Base-by-base conservation (phyloP, 306 rosid genomes). In the Prinsepia uniflora region DNA sequence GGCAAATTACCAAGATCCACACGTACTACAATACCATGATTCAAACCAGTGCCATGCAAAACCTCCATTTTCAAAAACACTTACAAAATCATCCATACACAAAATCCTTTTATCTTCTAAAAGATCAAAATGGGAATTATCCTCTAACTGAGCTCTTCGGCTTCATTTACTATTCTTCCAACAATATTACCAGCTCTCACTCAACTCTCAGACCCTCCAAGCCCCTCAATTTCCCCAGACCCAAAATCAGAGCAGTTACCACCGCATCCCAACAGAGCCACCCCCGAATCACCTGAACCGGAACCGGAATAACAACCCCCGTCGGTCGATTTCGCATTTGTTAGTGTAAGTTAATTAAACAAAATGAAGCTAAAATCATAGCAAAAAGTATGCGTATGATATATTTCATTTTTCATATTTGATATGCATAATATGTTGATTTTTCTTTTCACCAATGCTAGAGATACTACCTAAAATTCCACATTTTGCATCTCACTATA, bases 311-410 rank as follows among this genome's bases (percentile, higher is more conserved):
- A 70, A 0, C 86, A 85, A 67, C 86, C 90, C 44, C 88, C 88
- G 7, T 70, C 62, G 43, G 81, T 93, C 0, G 88, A 84, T 45
- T 83, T 90, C 18, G 96, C 91, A 63, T 94, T 94, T 73, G 81
- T 94, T 59, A 78, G 80, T 76, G 97, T 93, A 85, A 83, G 96
- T n/a, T n/a, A n/a, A n/a, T 76, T 57, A 45, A 7, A 14, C 10
- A 22, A 1, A 19, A 56, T 22, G 7, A 20, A 3, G 30, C 30
- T 24, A 24, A 24, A 24, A 24, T n/a, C n/a, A n/a, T n/a, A n/a
- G n/a, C n/a, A n/a, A n/a, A n/a, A n/a, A n/a, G n/a, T n/a, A n/a
- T n/a, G n/a, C n/a, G n/a, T n/a, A n/a, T n/a, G n/a, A n/a, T n/a
- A n/a, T n/a, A n/a, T n/a, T n/a, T n/a, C n/a, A n/a, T n/a, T n/a